phyloP scores from a whole-genome alignment of 179 eudicot species.

The Carnegiea gigantea region DNA sequence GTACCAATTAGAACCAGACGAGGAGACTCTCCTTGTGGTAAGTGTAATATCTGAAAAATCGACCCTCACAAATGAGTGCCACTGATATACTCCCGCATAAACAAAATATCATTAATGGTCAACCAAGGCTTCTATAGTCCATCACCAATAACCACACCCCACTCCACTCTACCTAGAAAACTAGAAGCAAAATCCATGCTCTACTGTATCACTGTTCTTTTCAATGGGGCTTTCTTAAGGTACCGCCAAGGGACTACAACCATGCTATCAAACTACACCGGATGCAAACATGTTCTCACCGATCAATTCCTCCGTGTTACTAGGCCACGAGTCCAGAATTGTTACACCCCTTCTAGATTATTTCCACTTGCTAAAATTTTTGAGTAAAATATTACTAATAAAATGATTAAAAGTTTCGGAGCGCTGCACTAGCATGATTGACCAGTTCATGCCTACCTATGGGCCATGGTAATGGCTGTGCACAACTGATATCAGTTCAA shows the following conservation, averaged over 20 bases:
- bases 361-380: too few relatives aligned
- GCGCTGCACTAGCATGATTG: neutral
- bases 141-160: neutral
- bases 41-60: neutral
- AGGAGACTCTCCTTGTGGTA: too few relatives aligned
- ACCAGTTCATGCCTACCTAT: neutral
- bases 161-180: neutral
- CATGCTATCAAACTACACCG: neutral
- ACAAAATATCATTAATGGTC: neutral
- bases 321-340: neutral
- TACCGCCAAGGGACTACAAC: neutral
- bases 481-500: neutral
- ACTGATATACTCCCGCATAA: neutral
- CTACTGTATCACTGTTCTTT: neutral
- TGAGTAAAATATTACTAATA: too few relatives aligned
- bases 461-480: neutral
- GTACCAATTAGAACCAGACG: too few relatives aligned
- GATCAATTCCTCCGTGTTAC: neutral
- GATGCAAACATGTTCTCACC: neutral
- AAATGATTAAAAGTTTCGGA: too few relatives aligned
- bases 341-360: too few relatives aligned
- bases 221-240: neutral
- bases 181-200: neutral
- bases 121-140: neutral
- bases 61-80: neutral